Conservation (phyloP, 371 early-diverging fungal species). For the Apophysomyces variabilis region DNA sequence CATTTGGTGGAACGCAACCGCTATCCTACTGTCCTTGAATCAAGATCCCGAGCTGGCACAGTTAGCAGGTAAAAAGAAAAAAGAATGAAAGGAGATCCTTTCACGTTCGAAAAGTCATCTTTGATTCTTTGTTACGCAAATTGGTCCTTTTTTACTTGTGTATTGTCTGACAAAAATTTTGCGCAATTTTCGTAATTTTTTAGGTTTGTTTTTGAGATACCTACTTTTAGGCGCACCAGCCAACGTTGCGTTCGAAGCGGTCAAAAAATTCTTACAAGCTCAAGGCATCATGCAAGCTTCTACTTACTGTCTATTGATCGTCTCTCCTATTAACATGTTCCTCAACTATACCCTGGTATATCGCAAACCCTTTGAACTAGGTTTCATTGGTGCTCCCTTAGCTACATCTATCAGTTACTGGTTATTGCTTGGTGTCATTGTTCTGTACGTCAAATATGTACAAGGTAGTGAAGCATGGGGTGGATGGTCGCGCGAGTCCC, state of each 20-base stretch:
- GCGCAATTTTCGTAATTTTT: constrained; percentile 14
- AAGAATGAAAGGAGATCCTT: not conserved
- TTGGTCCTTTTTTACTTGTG: constrained; percentile 11
- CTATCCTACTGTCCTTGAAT: constrained; percentile 52
- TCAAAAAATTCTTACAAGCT: constrained; percentile 82
- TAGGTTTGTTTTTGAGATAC: constrained; percentile 69
- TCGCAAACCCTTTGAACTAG: constrained; percentile 64
- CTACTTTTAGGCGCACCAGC: constrained; percentile 77
- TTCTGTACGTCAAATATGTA: constrained; percentile 69
- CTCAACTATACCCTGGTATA: constrained; percentile 79
- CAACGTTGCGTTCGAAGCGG: constrained; percentile 76
- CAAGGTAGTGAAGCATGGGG: constrained; percentile 81
- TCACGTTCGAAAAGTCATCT: too few relatives aligned
- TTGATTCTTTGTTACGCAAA: not conserved
- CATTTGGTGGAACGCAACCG: constrained; percentile 75
- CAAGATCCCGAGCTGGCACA: constrained; percentile 49
- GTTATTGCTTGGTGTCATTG: constrained; percentile 63
- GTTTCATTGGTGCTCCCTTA: constrained; percentile 86
- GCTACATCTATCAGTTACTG: constrained; percentile 80
- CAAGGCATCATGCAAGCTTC: constrained; percentile 88
- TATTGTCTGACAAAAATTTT: constrained; percentile 11
- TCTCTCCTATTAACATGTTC: constrained; percentile 75
- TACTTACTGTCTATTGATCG: constrained; percentile 71
- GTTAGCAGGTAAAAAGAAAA: constrained; percentile 37
- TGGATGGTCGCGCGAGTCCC: constrained; percentile 78